phyloP scores from a whole-genome alignment of 192 early-diverging fungal genomes.

The Gamsiella multidivaricata region DNA sequence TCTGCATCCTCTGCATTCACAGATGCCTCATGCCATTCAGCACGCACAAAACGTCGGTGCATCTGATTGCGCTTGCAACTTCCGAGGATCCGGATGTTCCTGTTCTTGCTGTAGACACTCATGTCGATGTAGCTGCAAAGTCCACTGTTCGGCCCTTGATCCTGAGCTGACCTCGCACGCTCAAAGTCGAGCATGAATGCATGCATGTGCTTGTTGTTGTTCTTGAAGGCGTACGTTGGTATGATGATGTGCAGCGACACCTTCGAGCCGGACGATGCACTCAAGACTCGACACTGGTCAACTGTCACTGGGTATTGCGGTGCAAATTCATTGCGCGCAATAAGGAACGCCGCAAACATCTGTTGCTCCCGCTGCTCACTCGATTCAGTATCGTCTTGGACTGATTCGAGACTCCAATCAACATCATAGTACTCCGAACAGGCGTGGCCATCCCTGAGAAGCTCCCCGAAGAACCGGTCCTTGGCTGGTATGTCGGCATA shows the following conservation, averaged over 20 bases:
- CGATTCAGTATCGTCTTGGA: not conserved
- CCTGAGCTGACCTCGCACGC: not conserved
- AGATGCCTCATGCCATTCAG: not conserved
- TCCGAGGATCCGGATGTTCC: not conserved
- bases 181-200: not conserved
- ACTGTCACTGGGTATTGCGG: not conserved
- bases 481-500: too few species aligned
- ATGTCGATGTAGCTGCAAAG: not conserved
- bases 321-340: not conserved
- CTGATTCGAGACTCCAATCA: not conserved
- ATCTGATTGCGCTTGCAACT: slow-evolving; percentile 1
- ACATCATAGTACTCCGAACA: too few species aligned
- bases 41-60: not conserved
- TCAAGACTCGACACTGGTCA: slow-evolving; percentile 6
- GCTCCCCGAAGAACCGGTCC: too few species aligned
- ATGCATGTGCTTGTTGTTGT: slow-evolving; percentile 3
- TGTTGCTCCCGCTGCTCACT: slow-evolving; percentile 1
- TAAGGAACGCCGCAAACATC: not conserved
- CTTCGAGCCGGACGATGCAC: slow-evolving; percentile 1
- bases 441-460: too few species aligned
- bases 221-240: slow-evolving; percentile 7
- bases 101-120: not conserved
- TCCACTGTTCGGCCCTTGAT: not conserved
- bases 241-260: slow-evolving; percentile 11
- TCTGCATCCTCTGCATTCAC: not conserved